Evolutionary conservation across 805 yeast species (phyloP).

Genomic region (Blastobotrys robertii): DNA sequence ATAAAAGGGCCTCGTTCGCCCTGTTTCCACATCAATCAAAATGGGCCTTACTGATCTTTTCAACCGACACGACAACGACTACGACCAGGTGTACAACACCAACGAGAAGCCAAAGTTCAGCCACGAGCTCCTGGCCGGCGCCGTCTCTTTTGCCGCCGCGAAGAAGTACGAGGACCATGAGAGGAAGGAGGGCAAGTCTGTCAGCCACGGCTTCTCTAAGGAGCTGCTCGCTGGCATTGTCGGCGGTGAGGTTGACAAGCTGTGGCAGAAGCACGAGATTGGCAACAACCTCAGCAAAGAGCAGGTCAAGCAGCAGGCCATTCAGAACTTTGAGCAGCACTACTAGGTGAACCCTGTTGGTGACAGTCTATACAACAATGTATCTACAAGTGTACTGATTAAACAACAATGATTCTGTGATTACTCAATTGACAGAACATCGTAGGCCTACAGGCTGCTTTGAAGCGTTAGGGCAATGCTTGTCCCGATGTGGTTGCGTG

Average conservation of each 20-base stretch:
- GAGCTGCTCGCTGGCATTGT: conserved; percentile 20
- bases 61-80: conserved; percentile 4
- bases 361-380: too few relatives aligned
- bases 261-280: conserved; percentile 14
- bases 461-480: too few relatives aligned
- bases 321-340: conserved; percentile 13
- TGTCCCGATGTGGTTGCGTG: too few relatives aligned
- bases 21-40: too few relatives aligned
- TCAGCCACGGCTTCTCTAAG: conserved; percentile 18
- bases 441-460: too few relatives aligned
- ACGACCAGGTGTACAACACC: conserved; percentile 7
- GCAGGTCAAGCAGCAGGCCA: conserved; percentile 14
- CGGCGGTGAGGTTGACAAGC: conserved; percentile 22
- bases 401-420: too few relatives aligned
- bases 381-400: too few relatives aligned
- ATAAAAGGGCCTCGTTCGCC: too few relatives aligned
- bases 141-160: conserved; percentile 21
- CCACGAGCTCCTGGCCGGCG: conserved; percentile 21
- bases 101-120: conserved; percentile 18
- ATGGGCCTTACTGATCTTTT: too few relatives aligned
- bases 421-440: too few relatives aligned
- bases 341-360: conserved; percentile 1
- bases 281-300: conserved; percentile 20
- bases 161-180: conserved; percentile 17
- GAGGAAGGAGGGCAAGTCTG: conserved; percentile 18